These are phyloP conservation scores for Stellera chamaejasme DNA, from an alignment of 345 rosid species.

Conservation along the genomic window DNA sequence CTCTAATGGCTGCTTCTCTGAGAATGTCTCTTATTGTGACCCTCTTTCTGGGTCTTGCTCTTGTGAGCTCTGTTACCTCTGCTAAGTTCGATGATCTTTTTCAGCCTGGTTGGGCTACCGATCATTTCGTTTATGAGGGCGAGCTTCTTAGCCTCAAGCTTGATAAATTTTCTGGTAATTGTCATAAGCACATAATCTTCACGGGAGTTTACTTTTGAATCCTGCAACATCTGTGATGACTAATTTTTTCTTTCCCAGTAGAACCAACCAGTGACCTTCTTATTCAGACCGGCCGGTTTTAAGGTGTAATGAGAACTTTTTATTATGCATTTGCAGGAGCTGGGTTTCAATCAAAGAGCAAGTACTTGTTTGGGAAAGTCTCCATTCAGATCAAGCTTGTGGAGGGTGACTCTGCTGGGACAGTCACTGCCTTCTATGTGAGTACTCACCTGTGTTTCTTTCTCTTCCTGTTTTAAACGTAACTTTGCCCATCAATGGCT, in stretches of 20 bases:
- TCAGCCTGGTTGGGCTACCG: constrained; percentile 82
- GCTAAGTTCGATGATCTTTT: constrained; percentile 72
- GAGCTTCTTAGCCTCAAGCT: constrained; percentile 83
- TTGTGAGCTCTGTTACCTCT: constrained; percentile 31
- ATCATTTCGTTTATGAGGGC: constrained; percentile 70
- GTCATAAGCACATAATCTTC: no score
- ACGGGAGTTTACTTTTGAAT: no score
- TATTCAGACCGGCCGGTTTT: background rate
- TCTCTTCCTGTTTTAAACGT: background rate
- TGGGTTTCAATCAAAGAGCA: constrained; percentile 88
- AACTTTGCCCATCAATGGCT: constrained; percentile 3
- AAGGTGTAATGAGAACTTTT: background rate
- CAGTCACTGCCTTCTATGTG: constrained; percentile 97
- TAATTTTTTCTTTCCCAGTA: background rate
- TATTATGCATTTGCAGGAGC: constrained; percentile 48
- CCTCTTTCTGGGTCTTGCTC: constrained; percentile 24
- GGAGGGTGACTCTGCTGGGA: constrained; percentile 98
- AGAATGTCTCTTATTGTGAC: constrained; percentile 17
- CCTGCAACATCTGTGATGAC: no score
- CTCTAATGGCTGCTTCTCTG: constrained; percentile 17
- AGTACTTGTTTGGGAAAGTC: constrained; percentile 89
- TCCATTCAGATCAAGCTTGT: constrained; percentile 88
- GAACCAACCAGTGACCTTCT: no score
- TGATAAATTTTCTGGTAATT: constrained; percentile 78
- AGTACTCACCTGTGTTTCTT: constrained; percentile 10